Evolutionary conservation across 2,329 filamentous ascomycete species (phyloP).

Genomic region (Paecilomyces sp.): DNA sequence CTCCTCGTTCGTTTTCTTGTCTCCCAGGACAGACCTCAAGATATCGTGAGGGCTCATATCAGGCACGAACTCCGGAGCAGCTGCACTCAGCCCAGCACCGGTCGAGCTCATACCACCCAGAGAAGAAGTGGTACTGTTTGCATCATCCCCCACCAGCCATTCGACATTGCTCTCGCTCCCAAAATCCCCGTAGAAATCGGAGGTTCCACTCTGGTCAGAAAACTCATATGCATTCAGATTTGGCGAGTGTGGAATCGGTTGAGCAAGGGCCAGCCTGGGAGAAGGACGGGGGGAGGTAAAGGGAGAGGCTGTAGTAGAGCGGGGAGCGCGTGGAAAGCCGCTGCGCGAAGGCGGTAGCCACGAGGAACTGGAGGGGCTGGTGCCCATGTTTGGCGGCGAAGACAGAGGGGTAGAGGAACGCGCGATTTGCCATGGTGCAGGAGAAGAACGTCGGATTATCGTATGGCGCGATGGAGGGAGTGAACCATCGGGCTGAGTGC

Average conservation of each 20-base stretch:
- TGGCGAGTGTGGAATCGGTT: constrained; percentile 91
- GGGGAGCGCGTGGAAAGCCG: constrained; percentile 68
- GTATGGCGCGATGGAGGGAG: constrained; percentile 78
- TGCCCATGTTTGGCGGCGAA: constrained; percentile 68
- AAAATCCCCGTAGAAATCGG: constrained; percentile 83
- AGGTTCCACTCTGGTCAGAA: constrained; percentile 70
- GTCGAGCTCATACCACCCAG: constrained; percentile 64
- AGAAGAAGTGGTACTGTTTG: constrained; percentile 71
- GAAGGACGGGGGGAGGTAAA: constrained; percentile 93
- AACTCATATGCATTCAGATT: constrained; percentile 94
- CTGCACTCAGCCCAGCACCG: constrained; percentile 59
- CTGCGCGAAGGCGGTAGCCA: constrained; percentile 68
- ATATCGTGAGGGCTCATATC: constrained; percentile 99
- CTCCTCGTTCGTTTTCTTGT: constrained; percentile 84
- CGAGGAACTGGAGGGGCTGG: constrained; percentile 76
- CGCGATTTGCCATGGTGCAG: constrained; percentile 81
- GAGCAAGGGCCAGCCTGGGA: constrained; percentile 81
- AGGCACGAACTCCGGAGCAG: constrained; percentile 72
- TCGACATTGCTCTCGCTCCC: constrained; percentile 85
- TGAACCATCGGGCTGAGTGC: constrained; percentile 49
- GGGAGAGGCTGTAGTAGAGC: constrained; percentile 71
- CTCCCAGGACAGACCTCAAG: constrained; percentile 86
- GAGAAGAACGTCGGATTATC: constrained; percentile 82
- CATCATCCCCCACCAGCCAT: constrained; percentile 88
- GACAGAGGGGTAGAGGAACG: constrained; percentile 71